Conservation (phyloP, 2,329 filamentous ascomycete genomes). For the Salinomyces thailandicus region DNA sequence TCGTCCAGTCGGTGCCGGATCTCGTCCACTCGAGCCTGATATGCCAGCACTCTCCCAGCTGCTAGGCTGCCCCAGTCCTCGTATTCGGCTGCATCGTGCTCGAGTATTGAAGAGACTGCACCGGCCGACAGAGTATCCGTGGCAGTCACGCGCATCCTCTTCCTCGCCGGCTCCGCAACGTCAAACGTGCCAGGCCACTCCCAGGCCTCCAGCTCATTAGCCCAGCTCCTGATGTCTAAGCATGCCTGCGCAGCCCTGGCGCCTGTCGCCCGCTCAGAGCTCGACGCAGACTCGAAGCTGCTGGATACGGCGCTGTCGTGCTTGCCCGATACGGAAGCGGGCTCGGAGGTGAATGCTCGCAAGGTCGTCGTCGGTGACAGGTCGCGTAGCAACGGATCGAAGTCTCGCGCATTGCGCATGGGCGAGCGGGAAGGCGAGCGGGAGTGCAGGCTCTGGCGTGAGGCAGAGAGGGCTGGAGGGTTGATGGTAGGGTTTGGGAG, state of each 20-base stretch:
- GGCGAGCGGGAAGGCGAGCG: slow-evolving; percentile 23
- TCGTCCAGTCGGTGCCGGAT: slow-evolving; percentile 60
- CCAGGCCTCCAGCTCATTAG: slow-evolving; percentile 59
- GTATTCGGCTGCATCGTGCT: slow-evolving; percentile 19
- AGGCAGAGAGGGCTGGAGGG: slow-evolving; percentile 16
- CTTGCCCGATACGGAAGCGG: slow-evolving; percentile 7
- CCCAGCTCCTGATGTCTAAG: slow-evolving; percentile 62
- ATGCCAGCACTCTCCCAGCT: slow-evolving; percentile 51
- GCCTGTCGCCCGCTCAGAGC: slow-evolving; percentile 60
- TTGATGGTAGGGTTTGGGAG: slow-evolving; percentile 21
- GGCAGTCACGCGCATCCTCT: slow-evolving; percentile 15
- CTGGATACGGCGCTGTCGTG: slow-evolving; percentile 32
- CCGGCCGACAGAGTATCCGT: not conserved
- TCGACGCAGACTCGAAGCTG: slow-evolving; percentile 54
- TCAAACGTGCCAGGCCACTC: slow-evolving; percentile 45
- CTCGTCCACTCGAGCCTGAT: slow-evolving; percentile 63
- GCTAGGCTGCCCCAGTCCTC: slow-evolving; percentile 63
- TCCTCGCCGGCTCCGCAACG: slow-evolving; percentile 24
- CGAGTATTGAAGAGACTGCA: slow-evolving; percentile 10
- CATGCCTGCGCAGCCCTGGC: slow-evolving; percentile 60
- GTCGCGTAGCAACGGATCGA: slow-evolving; percentile 43
- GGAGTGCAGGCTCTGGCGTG: slow-evolving; percentile 11
- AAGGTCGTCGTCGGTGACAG: slow-evolving; percentile 52
- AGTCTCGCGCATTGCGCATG: slow-evolving; percentile 16
- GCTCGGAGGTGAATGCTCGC: slow-evolving; percentile 46